Evolutionary conservation across 2,329 filamentous ascomycete genomes (phyloP).

Genomic region (Cylindrodendrum hubeiense): DNA sequence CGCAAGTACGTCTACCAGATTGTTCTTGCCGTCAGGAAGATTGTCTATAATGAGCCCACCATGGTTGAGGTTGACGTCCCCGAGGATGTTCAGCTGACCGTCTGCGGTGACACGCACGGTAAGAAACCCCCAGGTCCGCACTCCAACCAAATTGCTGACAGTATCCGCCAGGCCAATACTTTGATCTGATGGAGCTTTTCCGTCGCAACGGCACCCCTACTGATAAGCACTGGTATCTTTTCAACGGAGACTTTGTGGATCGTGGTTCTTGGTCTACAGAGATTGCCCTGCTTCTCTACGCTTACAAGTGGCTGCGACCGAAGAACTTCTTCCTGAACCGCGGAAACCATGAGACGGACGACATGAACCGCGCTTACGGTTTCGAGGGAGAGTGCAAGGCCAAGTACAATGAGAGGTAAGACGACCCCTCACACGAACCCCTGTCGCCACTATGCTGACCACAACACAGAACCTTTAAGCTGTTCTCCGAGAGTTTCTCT

Average conservation of each 20-base stretch:
- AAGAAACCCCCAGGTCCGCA: constrained; percentile 44
- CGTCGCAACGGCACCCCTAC: constrained; percentile 86
- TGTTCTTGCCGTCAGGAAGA: constrained; percentile 86
- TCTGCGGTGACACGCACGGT: constrained; percentile 98
- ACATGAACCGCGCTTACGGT: constrained; percentile 99
- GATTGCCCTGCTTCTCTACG: constrained; percentile 91
- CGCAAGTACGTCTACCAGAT: constrained; percentile 99
- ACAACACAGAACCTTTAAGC: constrained; percentile 81
- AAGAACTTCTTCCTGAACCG: constrained; percentile 93
- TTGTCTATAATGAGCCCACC: constrained; percentile 92
- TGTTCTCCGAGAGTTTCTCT: constrained; percentile 98
- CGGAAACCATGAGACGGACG: constrained; percentile 98
- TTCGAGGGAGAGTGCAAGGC: constrained; percentile 99
- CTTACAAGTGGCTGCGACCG: constrained; percentile 96
- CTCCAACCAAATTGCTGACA: constrained; percentile 36
- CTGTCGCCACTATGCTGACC: constrained; percentile 12
- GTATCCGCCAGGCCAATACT: constrained; percentile 83
- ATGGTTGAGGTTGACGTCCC: constrained; percentile 95
- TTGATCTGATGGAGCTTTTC: constrained; percentile 97
- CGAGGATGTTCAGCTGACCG: constrained; percentile 83
- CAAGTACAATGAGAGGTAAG: constrained; percentile 89
- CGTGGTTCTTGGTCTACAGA: constrained; percentile 98
- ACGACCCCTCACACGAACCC: neutral
- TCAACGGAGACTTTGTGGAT: constrained; percentile 99
- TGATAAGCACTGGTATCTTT: constrained; percentile 92